phyloP scores from a whole-genome alignment of 805 yeast species.

The Saccharomycopsis amapae region DNA sequence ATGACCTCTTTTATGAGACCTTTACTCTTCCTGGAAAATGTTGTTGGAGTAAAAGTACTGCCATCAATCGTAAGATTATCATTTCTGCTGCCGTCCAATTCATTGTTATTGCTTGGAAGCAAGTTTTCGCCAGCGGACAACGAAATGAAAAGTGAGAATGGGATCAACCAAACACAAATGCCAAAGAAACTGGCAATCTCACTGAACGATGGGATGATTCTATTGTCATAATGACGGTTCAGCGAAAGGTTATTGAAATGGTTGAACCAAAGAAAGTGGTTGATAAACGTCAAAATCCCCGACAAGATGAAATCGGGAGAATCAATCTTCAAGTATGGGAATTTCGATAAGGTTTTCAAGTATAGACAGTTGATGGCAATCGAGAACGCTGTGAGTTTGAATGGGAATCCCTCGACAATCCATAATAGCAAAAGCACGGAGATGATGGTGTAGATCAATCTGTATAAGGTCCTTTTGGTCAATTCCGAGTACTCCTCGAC shows the following conservation, averaged over 20 bases:
- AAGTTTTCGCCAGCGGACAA: slow-evolving; percentile 87
- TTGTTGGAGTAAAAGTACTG: slow-evolving; percentile 29
- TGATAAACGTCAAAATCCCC: slow-evolving; percentile 63
- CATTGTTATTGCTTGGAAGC: slow-evolving; percentile 47
- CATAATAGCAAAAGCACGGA: slow-evolving; percentile 47
- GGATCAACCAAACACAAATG: slow-evolving; percentile 86
- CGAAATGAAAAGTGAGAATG: slow-evolving; percentile 86
- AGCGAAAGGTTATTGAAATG: slow-evolving; percentile 62
- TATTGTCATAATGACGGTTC: slow-evolving; percentile 59
- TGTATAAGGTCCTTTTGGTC: slow-evolving; percentile 61
- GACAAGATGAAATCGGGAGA: slow-evolving; percentile 65
- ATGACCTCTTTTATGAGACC: slow-evolving; percentile 68
- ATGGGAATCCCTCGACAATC: slow-evolving; percentile 75
- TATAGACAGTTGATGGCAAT: slow-evolving; percentile 66
- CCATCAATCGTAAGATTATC: slow-evolving; percentile 27
- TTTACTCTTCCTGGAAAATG: slow-evolving; percentile 36
- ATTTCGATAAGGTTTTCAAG: slow-evolving; percentile 65
- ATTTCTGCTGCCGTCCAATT: slow-evolving; percentile 25
- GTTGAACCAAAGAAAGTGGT: slow-evolving; percentile 87
- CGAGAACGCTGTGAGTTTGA: slow-evolving; percentile 58
- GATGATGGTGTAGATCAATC: slow-evolving; percentile 58
- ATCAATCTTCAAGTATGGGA: slow-evolving; percentile 75
- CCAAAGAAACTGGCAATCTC: slow-evolving; percentile 97
- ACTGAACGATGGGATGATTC: slow-evolving; percentile 67
- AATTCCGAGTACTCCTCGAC: slow-evolving; percentile 91